phyloP scores from a whole-genome alignment of 2,329 filamentous ascomycete species.

The Pseudogymnoascus sp. region DNA sequence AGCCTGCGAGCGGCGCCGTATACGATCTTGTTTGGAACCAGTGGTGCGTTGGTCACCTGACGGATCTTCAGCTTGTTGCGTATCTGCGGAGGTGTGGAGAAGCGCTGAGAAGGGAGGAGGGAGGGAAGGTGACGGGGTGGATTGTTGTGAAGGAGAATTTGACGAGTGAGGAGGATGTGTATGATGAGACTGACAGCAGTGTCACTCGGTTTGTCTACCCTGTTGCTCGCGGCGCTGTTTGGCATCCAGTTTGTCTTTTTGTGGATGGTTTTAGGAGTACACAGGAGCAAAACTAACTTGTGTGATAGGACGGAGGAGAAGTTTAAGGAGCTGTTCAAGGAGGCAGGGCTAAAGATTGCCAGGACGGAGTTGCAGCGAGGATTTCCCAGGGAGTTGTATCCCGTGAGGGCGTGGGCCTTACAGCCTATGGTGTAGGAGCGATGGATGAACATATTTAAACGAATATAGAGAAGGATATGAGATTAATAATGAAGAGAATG shows the following conservation, averaged over 20 bases:
- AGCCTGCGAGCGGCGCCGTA: slow-evolving; percentile 30
- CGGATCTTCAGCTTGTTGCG: slow-evolving; percentile 59
- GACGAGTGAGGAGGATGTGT: slow-evolving; percentile 54
- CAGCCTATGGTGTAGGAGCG: slow-evolving; percentile 13
- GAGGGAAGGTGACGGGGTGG: slow-evolving; percentile 36
- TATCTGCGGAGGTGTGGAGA: slow-evolving; percentile 57
- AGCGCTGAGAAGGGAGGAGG: slow-evolving; percentile 37
- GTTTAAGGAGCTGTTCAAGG: slow-evolving; percentile 60
- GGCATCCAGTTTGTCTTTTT: neutral
- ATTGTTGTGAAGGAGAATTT: slow-evolving; percentile 80
- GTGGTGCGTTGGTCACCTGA: slow-evolving; percentile 82
- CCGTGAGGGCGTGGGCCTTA: slow-evolving; percentile 72
- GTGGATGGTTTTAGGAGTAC: slow-evolving; percentile 2
- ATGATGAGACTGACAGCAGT: slow-evolving; percentile 66
- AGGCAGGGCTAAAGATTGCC: slow-evolving; percentile 61
- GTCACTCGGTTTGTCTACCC: slow-evolving; percentile 44
- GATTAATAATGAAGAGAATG: neutral
- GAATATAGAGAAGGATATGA: neutral
- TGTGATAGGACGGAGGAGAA: slow-evolving; percentile 57
- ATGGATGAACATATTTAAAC: neutral
- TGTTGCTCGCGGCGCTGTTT: slow-evolving; percentile 33
- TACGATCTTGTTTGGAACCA: slow-evolving; percentile 88
- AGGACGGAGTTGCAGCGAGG: slow-evolving; percentile 65
- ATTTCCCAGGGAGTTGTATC: slow-evolving; percentile 53
- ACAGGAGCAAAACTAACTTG: slow-evolving; percentile 8